A percentile compares a stretch with the other conserved stretches of the same genome.
These are phyloP conservation scores for Hippophae tibetana DNA, from an alignment of 306 rosid species.

Conservation along the genomic window DNA sequence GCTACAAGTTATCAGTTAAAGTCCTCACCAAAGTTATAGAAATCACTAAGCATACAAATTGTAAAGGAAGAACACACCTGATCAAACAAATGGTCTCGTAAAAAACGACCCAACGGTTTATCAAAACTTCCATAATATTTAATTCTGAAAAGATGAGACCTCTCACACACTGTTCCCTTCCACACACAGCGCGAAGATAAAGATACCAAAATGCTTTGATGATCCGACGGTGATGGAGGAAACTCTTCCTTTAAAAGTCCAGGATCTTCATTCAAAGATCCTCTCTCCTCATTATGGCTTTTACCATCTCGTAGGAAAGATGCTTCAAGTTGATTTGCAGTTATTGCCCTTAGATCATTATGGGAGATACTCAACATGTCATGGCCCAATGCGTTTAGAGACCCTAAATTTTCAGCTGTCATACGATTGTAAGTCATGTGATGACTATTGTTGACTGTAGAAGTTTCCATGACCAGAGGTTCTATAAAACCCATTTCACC, in stretches of 20 bases:
- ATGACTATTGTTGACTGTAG: slow-evolving; percentile 23
- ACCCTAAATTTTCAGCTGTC: slow-evolving; percentile 20
- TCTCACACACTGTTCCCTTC: slow-evolving; percentile 97
- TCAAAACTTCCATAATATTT: slow-evolving; percentile 94
- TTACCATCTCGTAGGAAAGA: slow-evolving; percentile 34
- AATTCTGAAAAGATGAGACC: slow-evolving; percentile 88
- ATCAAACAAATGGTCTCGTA: slow-evolving; percentile 89
- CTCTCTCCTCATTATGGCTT: slow-evolving; percentile 26
- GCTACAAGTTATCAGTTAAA: slow-evolving; percentile 14
- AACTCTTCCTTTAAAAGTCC: slow-evolving; percentile 53
- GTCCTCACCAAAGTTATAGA: slow-evolving; percentile 14
- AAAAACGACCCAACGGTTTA: slow-evolving; percentile 83
- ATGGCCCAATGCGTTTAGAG: slow-evolving; percentile 31
- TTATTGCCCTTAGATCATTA: slow-evolving; percentile 29
- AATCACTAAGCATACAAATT: slow-evolving; percentile 3
- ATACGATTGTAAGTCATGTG: slow-evolving; percentile 26
- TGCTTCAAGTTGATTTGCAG: slow-evolving; percentile 25
- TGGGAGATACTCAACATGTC: slow-evolving; percentile 18
- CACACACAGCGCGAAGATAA: slow-evolving; percentile 89
- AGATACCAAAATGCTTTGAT: slow-evolving; percentile 95
- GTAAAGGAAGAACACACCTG: slow-evolving; percentile 45
- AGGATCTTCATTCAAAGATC: slow-evolving; percentile 30
- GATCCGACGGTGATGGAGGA: slow-evolving; percentile 83
- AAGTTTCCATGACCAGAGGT: slow-evolving; percentile 22
- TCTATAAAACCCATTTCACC: slow-evolving; percentile 24